Percentiles rank a stretch among this genome's conserved stretches.
Conservation (phyloP, 2,329 filamentous ascomycete genomes). For the Apiospora arundinis region DNA sequence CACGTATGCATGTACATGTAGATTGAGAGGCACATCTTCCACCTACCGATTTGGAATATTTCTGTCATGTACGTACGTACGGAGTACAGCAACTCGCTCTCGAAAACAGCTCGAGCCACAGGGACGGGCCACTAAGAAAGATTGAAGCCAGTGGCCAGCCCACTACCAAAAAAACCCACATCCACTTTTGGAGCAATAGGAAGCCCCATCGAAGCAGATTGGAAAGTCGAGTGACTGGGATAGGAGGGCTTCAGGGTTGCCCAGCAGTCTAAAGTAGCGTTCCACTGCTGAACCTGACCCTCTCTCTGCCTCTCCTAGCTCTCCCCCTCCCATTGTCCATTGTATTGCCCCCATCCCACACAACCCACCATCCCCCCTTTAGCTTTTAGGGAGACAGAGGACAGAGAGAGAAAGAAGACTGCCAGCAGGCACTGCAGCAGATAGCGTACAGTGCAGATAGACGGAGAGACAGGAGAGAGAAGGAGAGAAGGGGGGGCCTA, state of each 20-base stretch:
- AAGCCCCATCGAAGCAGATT: slow-evolving; percentile 19
- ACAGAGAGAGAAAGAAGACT: not conserved
- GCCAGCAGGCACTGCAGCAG: not conserved
- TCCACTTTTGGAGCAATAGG: slow-evolving; percentile 19
- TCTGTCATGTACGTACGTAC: not conserved
- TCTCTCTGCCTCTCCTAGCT: no score
- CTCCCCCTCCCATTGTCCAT: not conserved
- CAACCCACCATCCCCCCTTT: slow-evolving; percentile 4
- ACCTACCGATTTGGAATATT: not conserved
- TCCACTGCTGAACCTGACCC: not conserved
- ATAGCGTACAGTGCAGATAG: slow-evolving; percentile 7
- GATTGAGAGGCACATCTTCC: not conserved
- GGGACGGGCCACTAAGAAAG: not conserved
- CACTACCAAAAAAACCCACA: not conserved
- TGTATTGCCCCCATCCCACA: slow-evolving; percentile 7
- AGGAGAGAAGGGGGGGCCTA: not conserved
- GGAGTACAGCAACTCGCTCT: no score
- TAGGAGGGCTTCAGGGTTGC: slow-evolving; percentile 16
- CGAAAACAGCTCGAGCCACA: not conserved
- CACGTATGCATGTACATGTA: no score
- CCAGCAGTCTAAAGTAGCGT: slow-evolving; percentile 15
- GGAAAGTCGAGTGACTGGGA: slow-evolving; percentile 5
- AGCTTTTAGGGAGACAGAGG: not conserved
- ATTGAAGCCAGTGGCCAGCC: not conserved
- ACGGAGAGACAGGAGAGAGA: not conserved